Evolutionary conservation across 2,329 filamentous ascomycete genomes (phyloP).

Genomic region (Elsinoe arachidis): DNA sequence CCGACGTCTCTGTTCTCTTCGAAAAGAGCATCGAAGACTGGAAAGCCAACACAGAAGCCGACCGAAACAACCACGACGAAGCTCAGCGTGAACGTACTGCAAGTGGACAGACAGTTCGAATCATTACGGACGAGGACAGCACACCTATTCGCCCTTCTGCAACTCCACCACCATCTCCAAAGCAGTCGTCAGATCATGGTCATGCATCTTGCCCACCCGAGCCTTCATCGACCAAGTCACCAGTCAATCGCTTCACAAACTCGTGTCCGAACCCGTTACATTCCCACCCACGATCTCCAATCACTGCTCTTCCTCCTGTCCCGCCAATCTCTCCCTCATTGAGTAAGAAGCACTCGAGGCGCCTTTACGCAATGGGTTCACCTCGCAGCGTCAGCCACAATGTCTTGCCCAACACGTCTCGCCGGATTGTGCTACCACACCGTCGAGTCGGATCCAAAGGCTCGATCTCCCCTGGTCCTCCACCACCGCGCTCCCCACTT

Average conservation of each 20-base stretch:
- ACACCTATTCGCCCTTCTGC: constrained; percentile 24
- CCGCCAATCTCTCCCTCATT: not conserved
- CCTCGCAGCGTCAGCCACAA: not conserved
- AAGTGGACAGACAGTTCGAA: not conserved
- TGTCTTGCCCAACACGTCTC: not conserved
- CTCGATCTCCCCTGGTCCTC: constrained; percentile 28
- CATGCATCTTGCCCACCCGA: not conserved
- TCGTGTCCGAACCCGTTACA: constrained; percentile 9
- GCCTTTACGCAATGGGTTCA: constrained; percentile 23
- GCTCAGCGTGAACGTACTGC: constrained; percentile 14
- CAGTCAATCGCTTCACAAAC: not conserved
- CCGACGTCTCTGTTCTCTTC: constrained; percentile 15
- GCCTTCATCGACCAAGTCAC: not conserved
- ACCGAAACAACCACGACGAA: constrained; percentile 4
- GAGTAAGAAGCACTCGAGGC: not conserved
- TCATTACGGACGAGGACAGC: constrained; percentile 16
- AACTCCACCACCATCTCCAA: constrained; percentile 25
- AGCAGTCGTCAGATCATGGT: not conserved
- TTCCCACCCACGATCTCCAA: constrained; percentile 12
- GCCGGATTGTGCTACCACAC: not conserved
- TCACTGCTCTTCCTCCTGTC: not conserved
- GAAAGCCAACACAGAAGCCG: constrained; percentile 20
- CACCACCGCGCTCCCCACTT: constrained; percentile 27
- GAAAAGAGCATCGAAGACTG: constrained; percentile 24
- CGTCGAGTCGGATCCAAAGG: not conserved